Base-by-base conservation (phyloP, 495 filamentous ascomycete genomes). In the Aspergillus affinis region DNA sequence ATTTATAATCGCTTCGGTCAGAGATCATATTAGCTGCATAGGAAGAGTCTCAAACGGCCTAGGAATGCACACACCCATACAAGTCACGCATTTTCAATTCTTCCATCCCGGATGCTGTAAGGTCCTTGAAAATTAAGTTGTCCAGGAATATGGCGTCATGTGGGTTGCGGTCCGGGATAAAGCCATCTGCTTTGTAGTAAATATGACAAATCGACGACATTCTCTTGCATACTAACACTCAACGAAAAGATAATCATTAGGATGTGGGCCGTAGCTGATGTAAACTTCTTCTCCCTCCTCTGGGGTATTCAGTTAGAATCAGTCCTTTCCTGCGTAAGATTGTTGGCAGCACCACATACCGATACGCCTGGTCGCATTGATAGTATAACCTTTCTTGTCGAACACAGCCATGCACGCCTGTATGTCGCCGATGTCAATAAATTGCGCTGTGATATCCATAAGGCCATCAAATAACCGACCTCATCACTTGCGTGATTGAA, bases 241-340 rank as follows among this genome's bases (percentile, higher is more conserved):
- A 12, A 81, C 80, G 6, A 92, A 80, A 17, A 86, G 76, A 57
- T 89, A 87, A 67, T 91, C 89, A 61, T 90, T 89, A 18, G 75
- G 72, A 69, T 92, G 90, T 21, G 70, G 60, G 15, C 90, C 90
- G 65, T 93, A 93, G 57, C 81, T 84, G n/a, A 90, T 85, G 55
- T 76, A 84, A 17, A 92, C 64, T 67, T 92, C 88, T 36, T 89
- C 85, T 15, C 85, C 86, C 23, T 63, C 62, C 12, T 64, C 71
- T 76, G 59, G 18, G 47, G 32, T 49, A 49, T 17, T 21, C 17
- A 21, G 21, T 52, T 30, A 52, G 20, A 52, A 52, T 26, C 26
- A 15, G 19, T 52, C 26, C 26, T 26, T 52, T 52, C 21, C 26
- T 30, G 20, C 4, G 4, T 52, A 52, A 52, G 4, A 30, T n/a